Evolutionary conservation across 176 grass and related monocot genomes (phyloP), one percentile per base, ranked within the genome.

Genomic region (Olyra latifolia): DNA sequence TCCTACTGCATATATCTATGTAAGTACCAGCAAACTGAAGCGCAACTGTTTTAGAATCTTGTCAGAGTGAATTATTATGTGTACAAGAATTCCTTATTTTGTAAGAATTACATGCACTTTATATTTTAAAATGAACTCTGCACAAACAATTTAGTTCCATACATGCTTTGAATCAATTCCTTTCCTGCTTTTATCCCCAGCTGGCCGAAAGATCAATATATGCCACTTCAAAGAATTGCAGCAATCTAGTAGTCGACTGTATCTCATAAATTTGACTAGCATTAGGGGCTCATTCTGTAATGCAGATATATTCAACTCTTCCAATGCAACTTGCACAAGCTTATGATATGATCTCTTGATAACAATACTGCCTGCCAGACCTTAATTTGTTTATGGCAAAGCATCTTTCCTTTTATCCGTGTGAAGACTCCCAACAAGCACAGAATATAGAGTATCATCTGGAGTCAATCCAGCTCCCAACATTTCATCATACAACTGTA

Each of bases 401-500:
- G 17, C 46, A 42, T 71, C 57, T 53, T 60, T 66, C 49, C 32
- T 79, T 52, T 66, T 84, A 64, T 80, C 53, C 0, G 66, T 84
- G 59, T 98, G 92, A 82, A 98, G 86, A 27, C 92, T 89, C n/a
- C 86, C 82, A 27, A 94, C 84, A 84, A 98, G 90, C 53, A 76
- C 67, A 48, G 92, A 83, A 85, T 91, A 98, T 25, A 98, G 27
- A 45, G 82, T 64, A 80, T 98, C 84, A 84, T 95, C 90, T 27
- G 92, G 90, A 48, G 11, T 85, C 62, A 98, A 83, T 70, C 90
- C 96, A 63, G 75, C 85, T 23, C 20, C 75, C 61, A 95, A n/a
- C 90, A 95, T 95, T 77, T 93, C 54, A 57, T 98, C 81, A 28
- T 98, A 93, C 42, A 93, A 75, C 78, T 41, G 55, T 58, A 98